Evolutionary conservation across 345 rosid species (phyloP), one percentile per base, ranked within the genome.

Genomic region (Aquilaria sinensis): DNA sequence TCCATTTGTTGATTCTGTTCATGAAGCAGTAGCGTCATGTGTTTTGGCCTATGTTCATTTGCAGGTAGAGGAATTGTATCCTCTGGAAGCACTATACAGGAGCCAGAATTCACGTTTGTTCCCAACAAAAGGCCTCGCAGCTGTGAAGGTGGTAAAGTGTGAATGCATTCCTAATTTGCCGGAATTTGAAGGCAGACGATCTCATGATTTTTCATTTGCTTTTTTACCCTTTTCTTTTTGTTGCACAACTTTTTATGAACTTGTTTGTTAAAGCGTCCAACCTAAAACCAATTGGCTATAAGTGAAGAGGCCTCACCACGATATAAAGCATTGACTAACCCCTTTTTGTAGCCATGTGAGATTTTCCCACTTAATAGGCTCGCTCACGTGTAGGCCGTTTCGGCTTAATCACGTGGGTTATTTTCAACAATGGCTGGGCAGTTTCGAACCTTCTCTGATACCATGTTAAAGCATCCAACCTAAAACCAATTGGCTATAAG

Each of bases 181-280:
- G 63, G 81, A 80, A 63, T 72, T 72, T 51, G 67, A 77, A 77
- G 96, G 99, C 78, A 85, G 51, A 16, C 33, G 66, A 60, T 66
- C 70, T 46, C 41, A 51, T 60, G 23, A 23, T 23, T 23, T 23
- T 23, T 23, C 57, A 69, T 51, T 54, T 72, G 51, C 15, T 31
- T 54, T 55, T 53, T 55, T 70, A 50, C 52, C 53, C 48, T 60
- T 23, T 23, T 23, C 23, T 23, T 23, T 23, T 23, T 0, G 23
- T 23, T 23, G 23, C 23, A 23, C 23, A 23, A 23, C 23, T 23
- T 31, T 16, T 57, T 63, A 43, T 57, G 14, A 57, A 43, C 9
- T 37, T 50, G 4, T 41, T 52, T 51, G 37, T 58, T 68, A 23
- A 23, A 23, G 23, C 23, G 23, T 23, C 23, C 23, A 23, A 23